Evolutionary conservation across 345 rosid genomes (phyloP), one percentile per base, ranked within the genome.

Genomic region (Gossypium thurberi): DNA sequence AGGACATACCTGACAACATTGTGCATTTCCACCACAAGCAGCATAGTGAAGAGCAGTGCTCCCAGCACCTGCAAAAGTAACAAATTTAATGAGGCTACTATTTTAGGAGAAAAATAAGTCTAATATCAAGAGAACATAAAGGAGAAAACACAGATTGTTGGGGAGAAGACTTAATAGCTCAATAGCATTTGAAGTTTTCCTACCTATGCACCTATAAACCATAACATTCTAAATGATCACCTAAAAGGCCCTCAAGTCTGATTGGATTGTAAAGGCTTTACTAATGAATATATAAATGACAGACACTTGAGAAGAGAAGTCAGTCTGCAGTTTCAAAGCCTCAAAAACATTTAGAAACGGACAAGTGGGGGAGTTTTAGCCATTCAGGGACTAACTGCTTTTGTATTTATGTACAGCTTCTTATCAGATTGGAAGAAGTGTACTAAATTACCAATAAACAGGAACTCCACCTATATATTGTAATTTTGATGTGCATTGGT

Each of bases 11-110:
- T 92, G 92, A 77, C 98, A 95, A 74, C 98, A 95, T 52, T 89
- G 94, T 42, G 80, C 81, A 82, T 86, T 95, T 80, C 99, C 99
- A 52, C 98, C 99, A 84, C 99, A 95, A 28, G 99, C 96, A 81
- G 97, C 99, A 77, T 95, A 95, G 78, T 95, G 99, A 20, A 95
- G 94, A 59, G 97, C 77, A 20, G 96, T 85, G 86, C 99, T 95
- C 78, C 97, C 98, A 37, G 99, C 89, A 72, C 99, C 97, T 94
- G 86, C 66, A 87, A 33, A 73, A 42, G 72, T 47, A n/a, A 17
- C 15, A 44, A 12, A 64, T 42, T 26, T 70, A 26, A 68, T 42
- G 15, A 55, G 46, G 28, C 17, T 10, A 20, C 62, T 55, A 63
- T 10, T 69, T 40, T 15, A 10, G 40, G 25, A 57, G 55, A 20